A percentile compares a stretch with the other conserved stretches of the same genome.
phyloP scores from a whole-genome alignment of 139 green algal genomes.

The Micromonas commoda region DNA sequence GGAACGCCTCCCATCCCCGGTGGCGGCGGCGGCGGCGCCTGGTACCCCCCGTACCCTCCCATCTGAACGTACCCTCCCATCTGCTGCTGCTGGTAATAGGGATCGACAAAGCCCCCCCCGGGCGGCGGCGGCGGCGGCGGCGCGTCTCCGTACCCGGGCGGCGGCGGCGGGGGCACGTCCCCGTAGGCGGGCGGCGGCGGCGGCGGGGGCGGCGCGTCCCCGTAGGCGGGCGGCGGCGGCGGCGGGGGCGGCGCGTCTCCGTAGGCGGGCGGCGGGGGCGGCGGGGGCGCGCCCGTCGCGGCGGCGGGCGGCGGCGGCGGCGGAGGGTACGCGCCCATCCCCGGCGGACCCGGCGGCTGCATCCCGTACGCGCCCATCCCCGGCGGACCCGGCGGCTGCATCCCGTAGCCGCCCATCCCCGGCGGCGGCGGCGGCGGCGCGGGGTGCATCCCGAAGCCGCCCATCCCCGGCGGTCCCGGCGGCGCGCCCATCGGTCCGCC shows the following conservation, averaged over 20 bases:
- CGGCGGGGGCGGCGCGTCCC: neutral
- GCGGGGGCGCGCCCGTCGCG: neutral
- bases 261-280: neutral
- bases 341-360: no score
- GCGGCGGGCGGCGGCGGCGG: neutral
- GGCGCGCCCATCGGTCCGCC: neutral
- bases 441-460: neutral
- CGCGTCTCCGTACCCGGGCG: neutral
- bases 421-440: neutral
- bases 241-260: neutral
- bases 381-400: no score
- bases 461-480: neutral
- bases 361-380: neutral
- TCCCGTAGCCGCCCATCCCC: neutral
- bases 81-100: no score
- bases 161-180: neutral
- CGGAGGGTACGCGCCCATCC: neutral
- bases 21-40: neutral
- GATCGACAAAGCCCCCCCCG: no score
- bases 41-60: no score
- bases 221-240: neutral
- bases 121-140: conserved; percentile 6
- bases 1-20: neutral
- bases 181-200: neutral
- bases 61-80: neutral